Base-by-base conservation (phyloP, 805 yeast genomes). In the Candida quercuum region DNA sequence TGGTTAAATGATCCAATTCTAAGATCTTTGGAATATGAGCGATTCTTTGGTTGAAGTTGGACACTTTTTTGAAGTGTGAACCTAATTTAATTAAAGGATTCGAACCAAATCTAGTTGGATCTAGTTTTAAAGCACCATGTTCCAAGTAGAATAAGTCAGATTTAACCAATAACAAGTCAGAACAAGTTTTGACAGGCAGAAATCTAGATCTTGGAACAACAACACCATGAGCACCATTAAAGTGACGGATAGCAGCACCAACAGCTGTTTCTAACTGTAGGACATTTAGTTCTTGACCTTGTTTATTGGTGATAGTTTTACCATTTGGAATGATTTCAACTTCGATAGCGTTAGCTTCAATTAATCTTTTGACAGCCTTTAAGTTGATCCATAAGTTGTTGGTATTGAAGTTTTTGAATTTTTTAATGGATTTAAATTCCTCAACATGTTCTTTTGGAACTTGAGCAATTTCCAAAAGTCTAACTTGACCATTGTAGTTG, bases 361-460 rank as follows among this genome's bases (percentile, higher is more conserved):
- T 85, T 49, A 93, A 76, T 61, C 89, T 84, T 72, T 93, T 91
- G 65, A 93, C 78, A 25, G 99, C 98, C 60, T 79, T 83, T 63
- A 93, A 75, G 63, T 89, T 87, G 59, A 93, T 88, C 99, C 99
- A 93, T 67, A 93, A 73, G 69, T 93, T 93, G 67, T 93, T 93
- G 46, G 99, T 93, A 76, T 93, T 93, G 77, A 93, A 93, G 71
- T 93, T 88, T 65, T 87, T 91, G 74, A 93, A 93, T 69, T 93
- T 93, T 71, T 94, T 93, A 69, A 93, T 93, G 41, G 94, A 84
- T 69, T 93, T 91, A 75, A 91, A 91, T 60, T 91, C 99, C 71
- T 93, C 98, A 45, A 87, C 91, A 61, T 91, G 98, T 63, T 88
- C 97, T 66, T 89, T 89, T 62, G 98, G 98, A 46, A 91, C 99